Conservation (phyloP, 2,329 filamentous ascomycete genomes). For the Chlorencoelia australis region DNA sequence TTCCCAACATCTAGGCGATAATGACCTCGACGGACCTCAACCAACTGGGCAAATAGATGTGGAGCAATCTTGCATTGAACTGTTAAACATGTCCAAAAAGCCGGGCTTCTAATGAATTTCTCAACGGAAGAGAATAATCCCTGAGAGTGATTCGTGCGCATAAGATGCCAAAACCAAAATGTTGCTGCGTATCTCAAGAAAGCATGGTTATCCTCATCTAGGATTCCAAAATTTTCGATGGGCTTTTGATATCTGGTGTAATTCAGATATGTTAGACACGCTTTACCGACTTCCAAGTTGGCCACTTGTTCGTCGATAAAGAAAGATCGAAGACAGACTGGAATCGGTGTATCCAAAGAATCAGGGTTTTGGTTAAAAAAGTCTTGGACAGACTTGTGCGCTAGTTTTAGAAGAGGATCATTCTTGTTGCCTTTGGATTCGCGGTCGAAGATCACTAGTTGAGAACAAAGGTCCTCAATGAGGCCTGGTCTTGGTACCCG, state of each 20-base stretch:
- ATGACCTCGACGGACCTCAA: neutral
- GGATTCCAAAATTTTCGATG: neutral
- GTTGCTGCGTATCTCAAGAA: constrained; percentile 8
- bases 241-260: constrained; percentile 5
- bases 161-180: constrained; percentile 7
- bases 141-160: neutral
- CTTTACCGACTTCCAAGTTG: constrained; percentile 1
- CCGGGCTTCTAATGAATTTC: constrained; percentile 4
- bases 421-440: neutral
- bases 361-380: constrained; percentile 6
- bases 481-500: neutral
- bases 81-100: constrained; percentile 9
- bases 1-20: neutral
- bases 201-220: constrained; percentile 6
- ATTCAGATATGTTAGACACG: constrained; percentile 8
- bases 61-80: constrained; percentile 6
- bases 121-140: neutral
- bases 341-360: constrained; percentile 1
- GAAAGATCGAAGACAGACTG: constrained; percentile 5
- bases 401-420: constrained; percentile 5
- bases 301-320: constrained; percentile 4
- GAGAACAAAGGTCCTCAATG: neutral
- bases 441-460: neutral
- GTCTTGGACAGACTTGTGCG: constrained; percentile 8
- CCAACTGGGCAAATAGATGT: constrained; percentile 8